phyloP scores from a whole-genome alignment of 2,329 filamentous ascomycete species.

The Colletotrichum sp. region DNA sequence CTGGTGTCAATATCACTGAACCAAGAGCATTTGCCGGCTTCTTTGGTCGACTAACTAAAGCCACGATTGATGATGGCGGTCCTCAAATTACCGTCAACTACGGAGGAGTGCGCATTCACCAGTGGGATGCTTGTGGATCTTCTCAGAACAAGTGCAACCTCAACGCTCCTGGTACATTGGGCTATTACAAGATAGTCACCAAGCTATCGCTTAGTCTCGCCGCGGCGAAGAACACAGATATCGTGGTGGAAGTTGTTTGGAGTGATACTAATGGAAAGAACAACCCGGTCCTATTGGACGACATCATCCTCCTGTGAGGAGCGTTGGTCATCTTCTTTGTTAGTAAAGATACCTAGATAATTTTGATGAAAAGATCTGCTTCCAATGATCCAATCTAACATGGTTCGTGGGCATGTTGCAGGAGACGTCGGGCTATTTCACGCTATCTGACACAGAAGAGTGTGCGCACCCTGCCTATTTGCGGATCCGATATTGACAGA shows the following conservation, averaged over 20 bases:
- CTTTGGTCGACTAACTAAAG: background rate
- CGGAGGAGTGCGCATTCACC: background rate
- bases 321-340: background rate
- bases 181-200: background rate
- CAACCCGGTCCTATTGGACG: background rate
- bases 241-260: background rate
- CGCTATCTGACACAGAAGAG: background rate
- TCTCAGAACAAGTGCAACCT: background rate
- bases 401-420: background rate
- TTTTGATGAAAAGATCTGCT: background rate
- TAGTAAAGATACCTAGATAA: background rate
- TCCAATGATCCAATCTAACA: too few relatives aligned
- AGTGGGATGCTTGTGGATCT: background rate
- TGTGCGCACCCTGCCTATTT: background rate
- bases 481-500: background rate
- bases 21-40: background rate
- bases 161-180: background rate
- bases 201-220: background rate
- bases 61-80: background rate
- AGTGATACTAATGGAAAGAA: background rate
- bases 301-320: background rate
- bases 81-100: background rate
- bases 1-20: background rate
- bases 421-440: background rate
- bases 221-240: background rate